Evolutionary conservation across 768 basidiomycete species (phyloP).

Genomic region (Exidia glandulosa): DNA sequence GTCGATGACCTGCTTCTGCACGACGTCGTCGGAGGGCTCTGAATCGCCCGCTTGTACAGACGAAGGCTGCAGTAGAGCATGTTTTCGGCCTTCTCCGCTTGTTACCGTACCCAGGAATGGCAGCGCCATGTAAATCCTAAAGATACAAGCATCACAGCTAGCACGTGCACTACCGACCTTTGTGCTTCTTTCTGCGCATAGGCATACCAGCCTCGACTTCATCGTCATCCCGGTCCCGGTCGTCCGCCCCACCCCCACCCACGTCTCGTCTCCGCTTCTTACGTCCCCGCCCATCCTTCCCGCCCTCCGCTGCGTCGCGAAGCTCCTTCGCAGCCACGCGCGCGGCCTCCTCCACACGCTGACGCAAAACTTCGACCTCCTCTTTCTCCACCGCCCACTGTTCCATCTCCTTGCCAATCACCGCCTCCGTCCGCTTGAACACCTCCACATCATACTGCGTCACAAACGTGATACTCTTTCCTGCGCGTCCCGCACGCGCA

Average conservation of each 20-base stretch:
- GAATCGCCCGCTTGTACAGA: too few relatives aligned
- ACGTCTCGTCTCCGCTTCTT: conserved; percentile 39
- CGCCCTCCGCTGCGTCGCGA: conserved; percentile 56
- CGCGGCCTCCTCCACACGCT: conserved; percentile 79
- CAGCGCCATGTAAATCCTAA: too few relatives aligned
- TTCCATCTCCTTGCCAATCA: conserved; percentile 87
- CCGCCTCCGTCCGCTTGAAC: conserved; percentile 86
- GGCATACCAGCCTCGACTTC: conserved; percentile 86
- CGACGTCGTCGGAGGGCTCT: too few relatives aligned
- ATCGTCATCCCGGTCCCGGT: conserved; percentile 88
- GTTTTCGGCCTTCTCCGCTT: too few relatives aligned
- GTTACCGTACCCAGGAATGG: too few relatives aligned
- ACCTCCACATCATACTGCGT: conserved; percentile 98
- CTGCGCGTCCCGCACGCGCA: conserved; percentile 92
- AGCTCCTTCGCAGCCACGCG: conserved; percentile 68
- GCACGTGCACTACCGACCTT: conserved; percentile 3
- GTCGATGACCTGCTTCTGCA: too few relatives aligned
- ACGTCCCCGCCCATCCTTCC: conserved; percentile 32
- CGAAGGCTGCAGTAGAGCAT: too few relatives aligned
- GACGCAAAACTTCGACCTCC: conserved; percentile 76
- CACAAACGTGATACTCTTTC: conserved; percentile 94
- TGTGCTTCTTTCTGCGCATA: conserved; percentile 34
- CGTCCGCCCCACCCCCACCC: conserved; percentile 48
- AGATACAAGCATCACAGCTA: too few relatives aligned
- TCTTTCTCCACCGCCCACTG: conserved; percentile 79